Conservation (phyloP, 345 rosid species). For the Cardamine chenopodiifolia region DNA sequence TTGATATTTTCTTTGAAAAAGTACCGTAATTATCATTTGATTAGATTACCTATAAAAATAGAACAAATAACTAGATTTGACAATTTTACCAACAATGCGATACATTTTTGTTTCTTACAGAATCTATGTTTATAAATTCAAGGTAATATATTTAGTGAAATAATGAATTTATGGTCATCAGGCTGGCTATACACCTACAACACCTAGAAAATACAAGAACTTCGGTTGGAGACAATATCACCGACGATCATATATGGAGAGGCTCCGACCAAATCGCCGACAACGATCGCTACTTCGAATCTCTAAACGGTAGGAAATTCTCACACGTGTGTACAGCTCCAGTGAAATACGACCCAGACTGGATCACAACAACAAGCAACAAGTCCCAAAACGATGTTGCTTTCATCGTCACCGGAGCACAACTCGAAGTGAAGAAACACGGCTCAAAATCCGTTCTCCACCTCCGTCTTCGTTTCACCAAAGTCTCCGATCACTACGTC, state of each 20-base stretch:
- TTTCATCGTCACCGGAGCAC: slow-evolving; percentile 90
- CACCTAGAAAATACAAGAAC: slow-evolving; percentile 62
- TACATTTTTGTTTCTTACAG: not conserved
- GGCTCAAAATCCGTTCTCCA: slow-evolving; percentile 71
- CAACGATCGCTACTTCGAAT: slow-evolving; percentile 54
- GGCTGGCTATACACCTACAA: slow-evolving; percentile 79
- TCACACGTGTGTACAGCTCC: slow-evolving; percentile 80
- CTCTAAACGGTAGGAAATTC: slow-evolving; percentile 59
- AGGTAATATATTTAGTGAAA: not conserved
- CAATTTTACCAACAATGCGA: not conserved
- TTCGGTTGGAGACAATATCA: slow-evolving; percentile 58
- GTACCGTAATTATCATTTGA: not conserved
- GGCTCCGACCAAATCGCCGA: slow-evolving; percentile 59
- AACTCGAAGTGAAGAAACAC: slow-evolving; percentile 73
- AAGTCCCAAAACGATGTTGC: slow-evolving; percentile 42
- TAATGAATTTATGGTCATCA: slow-evolving; percentile 29
- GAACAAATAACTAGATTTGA: not conserved
- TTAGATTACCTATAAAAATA: too few relatives aligned
- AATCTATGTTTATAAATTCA: not conserved
- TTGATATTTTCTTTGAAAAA: not conserved
- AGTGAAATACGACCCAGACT: slow-evolving; percentile 60
- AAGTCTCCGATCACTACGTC: slow-evolving; percentile 50
- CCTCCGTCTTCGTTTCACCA: slow-evolving; percentile 68
- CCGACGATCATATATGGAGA: slow-evolving; percentile 56
- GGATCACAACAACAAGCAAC: slow-evolving; percentile 38